phyloP scores from a whole-genome alignment of 2,329 filamentous ascomycete genomes.

The Shiraia bambusicola region DNA sequence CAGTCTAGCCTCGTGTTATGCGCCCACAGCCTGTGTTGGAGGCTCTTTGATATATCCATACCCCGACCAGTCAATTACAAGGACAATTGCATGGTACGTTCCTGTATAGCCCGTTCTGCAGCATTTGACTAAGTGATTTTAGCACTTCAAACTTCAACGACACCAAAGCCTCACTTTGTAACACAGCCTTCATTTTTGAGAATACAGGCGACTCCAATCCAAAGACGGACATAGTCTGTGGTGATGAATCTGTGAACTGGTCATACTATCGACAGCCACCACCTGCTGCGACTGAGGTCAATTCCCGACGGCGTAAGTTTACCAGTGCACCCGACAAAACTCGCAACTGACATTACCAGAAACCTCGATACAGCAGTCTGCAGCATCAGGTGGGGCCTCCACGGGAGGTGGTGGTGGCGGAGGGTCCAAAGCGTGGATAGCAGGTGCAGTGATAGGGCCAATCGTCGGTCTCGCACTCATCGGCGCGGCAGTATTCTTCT shows the following conservation, averaged over 20 bases:
- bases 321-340: not conserved
- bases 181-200: constrained; percentile 29
- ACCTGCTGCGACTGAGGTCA: constrained; percentile 10
- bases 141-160: constrained; percentile 31
- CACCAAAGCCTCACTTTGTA: constrained; percentile 20
- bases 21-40: constrained; percentile 27
- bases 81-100: constrained; percentile 30
- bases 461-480: constrained; percentile 25
- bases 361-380: constrained; percentile 3
- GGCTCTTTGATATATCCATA: constrained; percentile 33
- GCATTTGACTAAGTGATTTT: constrained; percentile 1
- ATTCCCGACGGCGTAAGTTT: constrained; percentile 5
- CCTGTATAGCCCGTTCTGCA: not conserved
- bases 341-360: constrained; percentile 1
- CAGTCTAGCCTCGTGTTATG: constrained; percentile 23
- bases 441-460: constrained; percentile 30
- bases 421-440: constrained; percentile 31
- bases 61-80: constrained; percentile 16
- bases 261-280: constrained; percentile 25
- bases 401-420: not conserved
- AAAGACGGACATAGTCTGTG: constrained; percentile 30
- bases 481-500: constrained; percentile 17
- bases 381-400: not conserved
- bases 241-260: constrained; percentile 21
- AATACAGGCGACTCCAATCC: constrained; percentile 23